These are phyloP conservation scores for Marvania coccoides DNA, from an alignment of 139 green algal species.

Conservation along the genomic window DNA sequence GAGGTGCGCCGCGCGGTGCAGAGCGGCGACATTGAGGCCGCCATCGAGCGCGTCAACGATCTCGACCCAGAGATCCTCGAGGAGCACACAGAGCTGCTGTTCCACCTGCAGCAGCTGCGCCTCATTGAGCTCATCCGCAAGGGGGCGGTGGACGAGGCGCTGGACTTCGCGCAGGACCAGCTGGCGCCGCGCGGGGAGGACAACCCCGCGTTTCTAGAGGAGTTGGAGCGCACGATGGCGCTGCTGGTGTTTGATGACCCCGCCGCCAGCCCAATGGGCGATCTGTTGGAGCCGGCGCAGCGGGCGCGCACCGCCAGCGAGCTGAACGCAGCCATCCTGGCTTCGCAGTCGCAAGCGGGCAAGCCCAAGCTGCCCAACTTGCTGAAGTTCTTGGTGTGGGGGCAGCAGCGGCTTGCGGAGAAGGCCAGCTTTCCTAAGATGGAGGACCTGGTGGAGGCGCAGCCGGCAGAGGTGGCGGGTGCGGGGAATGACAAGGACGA, in stretches of 20 bases:
- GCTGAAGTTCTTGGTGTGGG: slow-evolving; percentile 75
- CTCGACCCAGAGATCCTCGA: slow-evolving; percentile 73
- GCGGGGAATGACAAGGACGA: not conserved
- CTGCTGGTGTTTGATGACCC: slow-evolving; percentile 89
- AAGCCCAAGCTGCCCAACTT: slow-evolving; percentile 69
- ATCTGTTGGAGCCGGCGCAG: slow-evolving; percentile 82
- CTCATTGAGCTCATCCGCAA: slow-evolving; percentile 90
- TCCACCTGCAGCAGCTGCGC: slow-evolving; percentile 94
- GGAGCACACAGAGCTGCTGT: slow-evolving; percentile 68
- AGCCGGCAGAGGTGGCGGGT: slow-evolving; percentile 3
- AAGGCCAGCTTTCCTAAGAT: slow-evolving; percentile 63
- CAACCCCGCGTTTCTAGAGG: slow-evolving; percentile 75
- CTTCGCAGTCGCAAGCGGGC: slow-evolving; percentile 59
- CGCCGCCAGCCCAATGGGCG: slow-evolving; percentile 57
- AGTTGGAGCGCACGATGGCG: slow-evolving; percentile 90
- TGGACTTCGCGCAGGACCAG: slow-evolving; percentile 89
- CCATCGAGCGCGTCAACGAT: slow-evolving; percentile 20
- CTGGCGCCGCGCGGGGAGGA: slow-evolving; percentile 88
- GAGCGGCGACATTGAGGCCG: slow-evolving; percentile 70
- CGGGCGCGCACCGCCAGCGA: slow-evolving; percentile 87
- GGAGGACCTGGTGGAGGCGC: slow-evolving; percentile 52
- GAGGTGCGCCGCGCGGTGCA: slow-evolving; percentile 80
- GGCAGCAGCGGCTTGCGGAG: slow-evolving; percentile 62
- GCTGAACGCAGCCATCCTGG: slow-evolving; percentile 92
- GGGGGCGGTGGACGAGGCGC: slow-evolving; percentile 68